These are phyloP conservation scores for Aspergillus floridensis DNA, from an alignment of 2,329 filamentous ascomycete species.

Conservation along the genomic window DNA sequence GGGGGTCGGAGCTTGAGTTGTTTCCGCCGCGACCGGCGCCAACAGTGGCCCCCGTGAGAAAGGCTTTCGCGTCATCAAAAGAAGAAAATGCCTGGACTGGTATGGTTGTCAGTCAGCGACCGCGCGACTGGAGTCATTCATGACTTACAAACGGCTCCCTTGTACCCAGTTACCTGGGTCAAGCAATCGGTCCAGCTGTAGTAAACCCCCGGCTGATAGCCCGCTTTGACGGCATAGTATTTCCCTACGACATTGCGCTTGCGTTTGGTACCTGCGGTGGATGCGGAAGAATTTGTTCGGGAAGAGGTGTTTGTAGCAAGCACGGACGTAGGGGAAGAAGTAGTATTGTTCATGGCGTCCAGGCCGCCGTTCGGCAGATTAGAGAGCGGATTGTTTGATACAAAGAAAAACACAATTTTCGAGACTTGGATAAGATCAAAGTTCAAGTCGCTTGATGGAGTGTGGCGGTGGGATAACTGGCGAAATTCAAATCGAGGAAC, in stretches of 20 bases:
- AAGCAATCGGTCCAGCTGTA: constrained; percentile 62
- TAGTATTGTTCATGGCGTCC: constrained; percentile 31
- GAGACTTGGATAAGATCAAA: neutral
- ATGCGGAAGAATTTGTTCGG: constrained; percentile 24
- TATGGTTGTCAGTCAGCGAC: neutral
- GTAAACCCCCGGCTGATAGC: constrained; percentile 62
- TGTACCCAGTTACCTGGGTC: constrained; percentile 59
- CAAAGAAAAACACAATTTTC: neutral
- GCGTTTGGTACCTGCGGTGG: constrained; percentile 52
- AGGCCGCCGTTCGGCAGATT: neutral
- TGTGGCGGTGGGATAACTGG: constrained; percentile 13
- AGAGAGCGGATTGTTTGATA: neutral
- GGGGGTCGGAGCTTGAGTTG: constrained; percentile 35
- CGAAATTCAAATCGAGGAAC: constrained; percentile 17
- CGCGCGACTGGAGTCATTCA: neutral
- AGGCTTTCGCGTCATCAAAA: constrained; percentile 73
- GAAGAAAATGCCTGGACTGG: constrained; percentile 77
- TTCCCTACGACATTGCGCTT: constrained; percentile 54
- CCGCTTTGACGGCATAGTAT: constrained; percentile 63
- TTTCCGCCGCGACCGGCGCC: constrained; percentile 34
- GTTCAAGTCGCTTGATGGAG: constrained; percentile 8
- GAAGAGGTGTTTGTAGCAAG: constrained; percentile 29
- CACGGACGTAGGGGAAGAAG: constrained; percentile 36
- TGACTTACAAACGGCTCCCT: constrained; percentile 67
- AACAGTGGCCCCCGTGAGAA: constrained; percentile 62